A percentile compares a stretch with the other conserved stretches of the same genome.
Conservation (phyloP, 2,329 filamentous ascomycete genomes). For the Paraconiothyrium sp. region DNA sequence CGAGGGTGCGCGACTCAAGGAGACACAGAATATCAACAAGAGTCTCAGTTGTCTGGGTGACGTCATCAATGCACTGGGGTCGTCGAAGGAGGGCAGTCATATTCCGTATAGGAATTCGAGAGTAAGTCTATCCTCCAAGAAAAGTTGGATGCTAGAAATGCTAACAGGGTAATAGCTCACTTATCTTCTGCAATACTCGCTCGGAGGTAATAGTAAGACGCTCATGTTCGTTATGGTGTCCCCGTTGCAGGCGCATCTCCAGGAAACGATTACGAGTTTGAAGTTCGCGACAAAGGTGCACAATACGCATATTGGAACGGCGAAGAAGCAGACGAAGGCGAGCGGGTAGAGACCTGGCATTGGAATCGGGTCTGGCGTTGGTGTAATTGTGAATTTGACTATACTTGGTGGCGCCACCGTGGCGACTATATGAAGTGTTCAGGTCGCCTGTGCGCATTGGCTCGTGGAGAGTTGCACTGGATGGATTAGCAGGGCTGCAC, state of each 20-base stretch:
- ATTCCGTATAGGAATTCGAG: slow-evolving; percentile 97
- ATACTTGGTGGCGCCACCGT: neutral
- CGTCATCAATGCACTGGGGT: slow-evolving; percentile 91
- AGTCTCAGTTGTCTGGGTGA: slow-evolving; percentile 91
- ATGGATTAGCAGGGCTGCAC: neutral
- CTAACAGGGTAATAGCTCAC: slow-evolving; percentile 68
- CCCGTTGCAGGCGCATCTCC: slow-evolving; percentile 87
- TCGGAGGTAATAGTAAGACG: slow-evolving; percentile 95
- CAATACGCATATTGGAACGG: slow-evolving; percentile 92
- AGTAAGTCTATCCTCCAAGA: slow-evolving; percentile 56
- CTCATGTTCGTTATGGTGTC: slow-evolving; percentile 99
- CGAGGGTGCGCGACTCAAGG: slow-evolving; percentile 86
- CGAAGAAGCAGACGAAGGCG: slow-evolving; percentile 77
- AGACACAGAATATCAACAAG: slow-evolving; percentile 98
- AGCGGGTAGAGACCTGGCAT: neutral
- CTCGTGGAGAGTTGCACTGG: neutral
- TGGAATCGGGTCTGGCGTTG: neutral
- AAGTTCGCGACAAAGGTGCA: slow-evolving; percentile 96
- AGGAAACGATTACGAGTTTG: slow-evolving; percentile 92
- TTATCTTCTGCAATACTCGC: slow-evolving; percentile 90
- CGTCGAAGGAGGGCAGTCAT: slow-evolving; percentile 78
- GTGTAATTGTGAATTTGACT: neutral
- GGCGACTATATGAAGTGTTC: slow-evolving; percentile 15
- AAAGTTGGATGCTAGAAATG: neutral
- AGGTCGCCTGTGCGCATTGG: neutral